phyloP scores from a whole-genome alignment of 805 yeast species.

The Candida golubevii region DNA sequence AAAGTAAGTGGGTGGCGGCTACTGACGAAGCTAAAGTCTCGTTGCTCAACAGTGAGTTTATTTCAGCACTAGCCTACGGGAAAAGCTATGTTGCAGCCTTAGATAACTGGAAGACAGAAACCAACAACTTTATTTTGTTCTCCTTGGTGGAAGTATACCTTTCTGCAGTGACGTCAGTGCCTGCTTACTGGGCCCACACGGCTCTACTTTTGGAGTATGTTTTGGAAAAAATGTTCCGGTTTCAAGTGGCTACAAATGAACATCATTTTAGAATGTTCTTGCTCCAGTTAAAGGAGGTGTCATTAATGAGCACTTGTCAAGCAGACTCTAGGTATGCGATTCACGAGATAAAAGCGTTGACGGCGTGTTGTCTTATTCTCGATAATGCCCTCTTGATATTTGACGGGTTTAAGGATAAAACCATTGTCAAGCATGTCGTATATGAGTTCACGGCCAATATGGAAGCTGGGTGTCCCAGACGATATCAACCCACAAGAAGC shows the following conservation, averaged over 20 bases:
- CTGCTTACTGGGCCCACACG: conserved; percentile 28
- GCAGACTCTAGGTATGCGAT: conserved; percentile 1
- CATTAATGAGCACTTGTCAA: conserved; percentile 2
- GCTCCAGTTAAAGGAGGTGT: conserved; percentile 15
- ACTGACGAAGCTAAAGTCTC: conserved; percentile 22
- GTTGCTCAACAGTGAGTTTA: conserved; percentile 25
- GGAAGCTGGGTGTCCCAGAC: neutral
- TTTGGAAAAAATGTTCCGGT: conserved; percentile 12
- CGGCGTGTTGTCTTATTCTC: conserved; percentile 14
- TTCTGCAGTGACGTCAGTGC: conserved; percentile 17
- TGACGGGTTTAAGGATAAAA: conserved; percentile 35
- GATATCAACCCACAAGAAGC: neutral
- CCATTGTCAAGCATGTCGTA: conserved; percentile 8
- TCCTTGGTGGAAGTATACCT: conserved; percentile 29
- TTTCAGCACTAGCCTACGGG: conserved; percentile 18
- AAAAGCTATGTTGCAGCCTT: conserved; percentile 19
- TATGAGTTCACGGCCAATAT: conserved; percentile 5
- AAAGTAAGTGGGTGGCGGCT: conserved; percentile 21
- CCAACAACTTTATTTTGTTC: conserved; percentile 21
- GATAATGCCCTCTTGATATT: conserved; percentile 18
- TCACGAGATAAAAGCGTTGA: conserved; percentile 6
- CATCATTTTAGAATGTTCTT: conserved; percentile 23
- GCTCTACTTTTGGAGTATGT: conserved; percentile 22
- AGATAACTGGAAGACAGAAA: conserved; percentile 21
- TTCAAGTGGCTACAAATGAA: conserved; percentile 19